Evolutionary conservation across 2,329 filamentous ascomycete genomes (phyloP), one percentile per base, ranked within the genome.

Genomic region (Erysiphe pulchra): DNA sequence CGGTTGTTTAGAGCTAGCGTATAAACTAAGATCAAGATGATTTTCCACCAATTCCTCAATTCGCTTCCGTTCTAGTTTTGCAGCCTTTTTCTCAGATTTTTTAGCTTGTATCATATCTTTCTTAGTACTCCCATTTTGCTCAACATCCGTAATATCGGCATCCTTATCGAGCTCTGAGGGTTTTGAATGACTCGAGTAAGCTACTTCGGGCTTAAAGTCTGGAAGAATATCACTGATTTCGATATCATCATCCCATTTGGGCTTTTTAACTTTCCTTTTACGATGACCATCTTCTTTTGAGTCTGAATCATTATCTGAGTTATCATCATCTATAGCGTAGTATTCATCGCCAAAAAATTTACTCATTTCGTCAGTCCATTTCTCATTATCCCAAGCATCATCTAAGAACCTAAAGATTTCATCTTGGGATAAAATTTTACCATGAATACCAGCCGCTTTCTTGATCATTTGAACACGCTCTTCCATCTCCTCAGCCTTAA

Each of bases 241-340:
- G 54, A 98, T 94, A 58, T 98, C 90, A 56, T 95, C 85, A 55
- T 94, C 83, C 80, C 87, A 98, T 50, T 75, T 81, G 10, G 83
- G 84, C 63, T 92, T 92, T 68, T 82, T 84, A 10, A 71, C 63
- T 51, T 68, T 68, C 56, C 70, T 77, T 52, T 73, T 75, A 59
- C 73, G 75, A 45, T 46, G 51, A 17, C 45, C 45, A 45, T 36
- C 58, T 28, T 28, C 24, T 28, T 8, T 28, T 20, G 30, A 16
- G 8, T 61, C 67, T 2, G 60, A 63, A 7, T 69, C 72, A n/a
- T 68, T 64, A 14, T 75, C 68, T 20, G 78, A 73, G 16, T 70
- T 79, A 51, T 64, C 69, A 12, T 81, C 75, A 11, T 65, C 62
- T 44, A 78, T 70, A 10, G 76, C 80, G 55, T 98, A 98, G 64